These are phyloP conservation scores for Globisporangium canariense DNA, from an alignment of 352 stramenopile species.

Conservation along the genomic window DNA sequence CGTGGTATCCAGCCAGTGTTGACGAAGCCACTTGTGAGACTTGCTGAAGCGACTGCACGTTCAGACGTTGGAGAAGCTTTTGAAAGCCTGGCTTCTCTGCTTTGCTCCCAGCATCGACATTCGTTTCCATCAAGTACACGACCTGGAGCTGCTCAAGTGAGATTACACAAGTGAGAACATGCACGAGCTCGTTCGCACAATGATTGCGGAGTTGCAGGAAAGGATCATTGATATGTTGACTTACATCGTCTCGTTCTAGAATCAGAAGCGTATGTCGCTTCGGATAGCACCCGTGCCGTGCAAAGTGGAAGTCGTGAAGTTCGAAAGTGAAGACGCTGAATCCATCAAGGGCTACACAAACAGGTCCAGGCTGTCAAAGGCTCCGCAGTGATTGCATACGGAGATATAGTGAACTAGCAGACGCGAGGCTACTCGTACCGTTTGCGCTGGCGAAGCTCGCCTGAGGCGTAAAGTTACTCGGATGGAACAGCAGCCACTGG, in stretches of 20 bases:
- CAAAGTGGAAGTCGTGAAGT: slow-evolving; percentile 34
- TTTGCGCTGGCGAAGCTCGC: slow-evolving; percentile 10
- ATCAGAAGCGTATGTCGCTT: slow-evolving; percentile 32
- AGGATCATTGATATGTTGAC: background rate
- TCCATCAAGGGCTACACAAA: slow-evolving; percentile 4
- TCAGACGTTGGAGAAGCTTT: slow-evolving; percentile 4
- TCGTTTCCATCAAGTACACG: slow-evolving; percentile 32
- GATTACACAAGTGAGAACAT: background rate
- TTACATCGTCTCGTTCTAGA: slow-evolving; percentile 30
- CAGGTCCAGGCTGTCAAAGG: background rate
- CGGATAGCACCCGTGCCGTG: slow-evolving; percentile 32
- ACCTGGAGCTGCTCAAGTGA: slow-evolving; percentile 29
- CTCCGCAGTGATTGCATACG: too few relatives aligned
- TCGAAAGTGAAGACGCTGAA: slow-evolving; percentile 18
- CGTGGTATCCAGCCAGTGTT: slow-evolving; percentile 2
- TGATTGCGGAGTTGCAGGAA: background rate
- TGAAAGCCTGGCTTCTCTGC: background rate
- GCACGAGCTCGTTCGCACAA: background rate
- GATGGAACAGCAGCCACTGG: slow-evolving; percentile 30
- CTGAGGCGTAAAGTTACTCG: background rate
- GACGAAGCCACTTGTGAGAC: background rate
- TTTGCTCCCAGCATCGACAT: slow-evolving; percentile 14
- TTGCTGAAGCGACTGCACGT: background rate
- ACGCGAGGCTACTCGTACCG: background rate
- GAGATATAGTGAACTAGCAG: background rate